Base-by-base conservation (phyloP, 768 basidiomycete genomes). In the Sistotremastrum suecicum region DNA sequence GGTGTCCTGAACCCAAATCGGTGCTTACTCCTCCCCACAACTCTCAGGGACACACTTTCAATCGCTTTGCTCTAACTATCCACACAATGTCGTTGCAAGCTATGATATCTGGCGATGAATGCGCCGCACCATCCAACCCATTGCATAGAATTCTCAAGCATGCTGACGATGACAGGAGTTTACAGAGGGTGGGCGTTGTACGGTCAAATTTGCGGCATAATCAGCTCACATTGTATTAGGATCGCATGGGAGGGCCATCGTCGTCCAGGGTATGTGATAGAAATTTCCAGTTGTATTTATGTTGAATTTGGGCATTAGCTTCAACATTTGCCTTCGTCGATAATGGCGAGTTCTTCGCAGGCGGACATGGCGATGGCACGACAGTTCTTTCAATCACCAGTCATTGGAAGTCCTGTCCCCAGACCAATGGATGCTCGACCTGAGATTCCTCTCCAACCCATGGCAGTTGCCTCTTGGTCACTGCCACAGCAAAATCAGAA, bases 101-200 rank as follows among this genome's bases (percentile, higher is more conserved):
- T 47, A 67, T 90, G 37, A 75, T 90, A 50, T 89, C 87, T 48
- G 91, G 89, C 47, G 74, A 89, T 39, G 94, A 97, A 64, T 95
- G 91, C 62, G 83, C 82, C 8, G 74, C 79, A 12, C 68, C 80
- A 1, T 70, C 81, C 42, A 97, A 95, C 58, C 91, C 92, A 2
- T 68, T 98, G 29, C 78, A 85, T 2, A 83, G 88, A 54, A 81
- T 97, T 29, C 70, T 91, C 44, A 94, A 95, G 60, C 84, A 94
- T 56, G 77, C 87, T 6, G 87, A 90, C 48, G 79, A 77, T 1
- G 91, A 95, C 64, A 77, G 83, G 46, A 90, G 86, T 60, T 60
- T 94, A 31, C 89, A 92, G 56, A 80, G 86, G 67, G 89, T 86
- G 53, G 48, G 72, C 62, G 44, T 35, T 35, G 33, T 40, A 20